Evolutionary conservation across 768 basidiomycete species (phyloP).

Genomic region (Strobilomyces dryophilus): DNA sequence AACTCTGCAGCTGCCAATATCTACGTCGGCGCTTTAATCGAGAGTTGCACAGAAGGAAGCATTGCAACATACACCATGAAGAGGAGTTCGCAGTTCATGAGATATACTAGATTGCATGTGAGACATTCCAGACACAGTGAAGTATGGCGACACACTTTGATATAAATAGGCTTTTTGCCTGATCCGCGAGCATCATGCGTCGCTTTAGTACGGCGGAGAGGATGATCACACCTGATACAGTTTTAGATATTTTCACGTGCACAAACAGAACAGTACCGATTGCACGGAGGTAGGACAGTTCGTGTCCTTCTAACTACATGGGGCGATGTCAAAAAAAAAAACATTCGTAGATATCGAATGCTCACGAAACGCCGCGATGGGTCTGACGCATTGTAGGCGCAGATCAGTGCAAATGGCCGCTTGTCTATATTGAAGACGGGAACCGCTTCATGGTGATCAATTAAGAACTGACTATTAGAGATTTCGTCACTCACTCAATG

Average conservation of each 20-base stretch:
- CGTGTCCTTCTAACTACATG: slow-evolving; percentile 75
- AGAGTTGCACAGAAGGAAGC: background rate
- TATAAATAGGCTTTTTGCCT: slow-evolving; percentile 89
- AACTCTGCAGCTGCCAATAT: slow-evolving; percentile 91
- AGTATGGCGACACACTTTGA: slow-evolving; percentile 58
- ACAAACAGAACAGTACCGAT: slow-evolving; percentile 49
- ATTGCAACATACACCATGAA: slow-evolving; percentile 68
- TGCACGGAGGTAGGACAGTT: slow-evolving; percentile 87
- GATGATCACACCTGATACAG: slow-evolving; percentile 72
- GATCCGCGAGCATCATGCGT: slow-evolving; percentile 91
- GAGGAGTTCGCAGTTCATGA: slow-evolving; percentile 84
- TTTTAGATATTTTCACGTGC: background rate
- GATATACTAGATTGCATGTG: slow-evolving; percentile 58
- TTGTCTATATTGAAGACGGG: slow-evolving; percentile 94
- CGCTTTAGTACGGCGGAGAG: slow-evolving; percentile 89
- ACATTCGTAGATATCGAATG: background rate
- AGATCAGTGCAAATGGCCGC: slow-evolving; percentile 85
- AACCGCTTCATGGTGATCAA: slow-evolving; percentile 51
- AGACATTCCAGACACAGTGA: slow-evolving; percentile 3
- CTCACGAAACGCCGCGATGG: slow-evolving; percentile 78
- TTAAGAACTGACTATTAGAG: slow-evolving; percentile 1
- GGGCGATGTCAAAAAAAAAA: slow-evolving; percentile 5
- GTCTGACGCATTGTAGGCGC: slow-evolving; percentile 84
- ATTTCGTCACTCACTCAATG: slow-evolving; percentile 58
- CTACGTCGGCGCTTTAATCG: slow-evolving; percentile 30